A percentile compares a stretch with the other conserved stretches of the same genome.
Evolutionary conservation across 768 basidiomycete genomes (phyloP).

Genomic region (Boletus vinaceobasis): DNA sequence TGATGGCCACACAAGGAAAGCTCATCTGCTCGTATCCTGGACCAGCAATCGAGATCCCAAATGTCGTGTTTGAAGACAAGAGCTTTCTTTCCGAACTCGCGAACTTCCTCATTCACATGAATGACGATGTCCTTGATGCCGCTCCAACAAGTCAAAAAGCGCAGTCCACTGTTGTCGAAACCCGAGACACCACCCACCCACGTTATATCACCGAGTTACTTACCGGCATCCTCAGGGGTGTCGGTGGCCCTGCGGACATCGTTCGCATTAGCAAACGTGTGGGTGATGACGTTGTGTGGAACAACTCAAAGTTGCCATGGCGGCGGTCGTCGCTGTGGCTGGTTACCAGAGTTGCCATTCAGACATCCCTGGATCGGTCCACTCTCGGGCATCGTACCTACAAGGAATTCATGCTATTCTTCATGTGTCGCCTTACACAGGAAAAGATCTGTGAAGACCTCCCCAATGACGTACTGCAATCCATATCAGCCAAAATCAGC

Average conservation of each 20-base stretch:
- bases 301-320: constrained; percentile 26
- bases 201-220: constrained; percentile 50
- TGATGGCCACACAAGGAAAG: constrained; percentile 41
- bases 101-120: constrained; percentile 30
- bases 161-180: constrained; percentile 33
- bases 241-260: constrained; percentile 27
- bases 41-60: constrained; percentile 38
- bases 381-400: constrained; percentile 28
- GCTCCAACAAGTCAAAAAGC: constrained; percentile 38
- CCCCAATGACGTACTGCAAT: constrained; percentile 35
- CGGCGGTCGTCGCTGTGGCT: constrained; percentile 38
- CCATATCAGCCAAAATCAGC: constrained; percentile 37
- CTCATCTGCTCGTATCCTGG: constrained; percentile 48
- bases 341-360: constrained; percentile 30
- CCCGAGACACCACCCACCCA: constrained; percentile 40
- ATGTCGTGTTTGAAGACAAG: constrained; percentile 24
- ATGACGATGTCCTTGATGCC: not conserved
- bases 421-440: constrained; percentile 22
- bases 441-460: not conserved
- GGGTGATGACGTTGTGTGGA: constrained; percentile 30
- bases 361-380: constrained; percentile 25
- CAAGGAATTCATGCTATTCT: constrained; percentile 47
- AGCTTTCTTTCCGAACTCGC: constrained; percentile 36
- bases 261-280: constrained; percentile 19
- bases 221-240: constrained; percentile 42